A percentile compares a stretch with the other conserved stretches of the same genome.
phyloP scores from a whole-genome alignment of 352 stramenopile species.

The Pseudoperonospora humuli region DNA sequence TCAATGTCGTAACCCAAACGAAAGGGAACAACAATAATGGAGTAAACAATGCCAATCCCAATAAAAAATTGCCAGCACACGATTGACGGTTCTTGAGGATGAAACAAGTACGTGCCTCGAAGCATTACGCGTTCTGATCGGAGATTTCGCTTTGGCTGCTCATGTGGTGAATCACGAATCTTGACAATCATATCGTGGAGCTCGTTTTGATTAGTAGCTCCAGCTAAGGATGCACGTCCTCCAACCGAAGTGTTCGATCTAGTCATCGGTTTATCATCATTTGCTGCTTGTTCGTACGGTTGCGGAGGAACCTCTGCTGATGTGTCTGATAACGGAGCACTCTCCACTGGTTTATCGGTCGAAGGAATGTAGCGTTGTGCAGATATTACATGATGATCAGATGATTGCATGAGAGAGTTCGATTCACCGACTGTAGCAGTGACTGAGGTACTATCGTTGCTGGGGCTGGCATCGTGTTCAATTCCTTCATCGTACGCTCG shows the following conservation, averaged over 20 bases:
- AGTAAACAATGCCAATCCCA: conserved; percentile 77
- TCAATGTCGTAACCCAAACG: conserved; percentile 80
- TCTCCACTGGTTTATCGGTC: conserved; percentile 2
- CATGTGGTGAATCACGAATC: conserved; percentile 40
- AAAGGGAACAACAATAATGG: conserved; percentile 84
- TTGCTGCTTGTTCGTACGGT: conserved; percentile 13
- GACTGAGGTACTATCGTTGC: background rate
- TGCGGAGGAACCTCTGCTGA: conserved; percentile 1
- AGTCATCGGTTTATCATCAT: conserved; percentile 9
- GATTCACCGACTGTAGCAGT: background rate
- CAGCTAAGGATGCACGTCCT: conserved; percentile 12
- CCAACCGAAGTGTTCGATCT: conserved; percentile 3
- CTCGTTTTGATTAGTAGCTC: conserved; percentile 15
- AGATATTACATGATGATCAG: background rate
- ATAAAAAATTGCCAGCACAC: conserved; percentile 73
- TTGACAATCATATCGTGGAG: conserved; percentile 36
- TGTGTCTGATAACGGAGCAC: background rate
- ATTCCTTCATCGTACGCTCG: conserved; percentile 1
- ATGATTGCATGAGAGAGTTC: background rate
- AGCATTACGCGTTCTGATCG: conserved; percentile 46
- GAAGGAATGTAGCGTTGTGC: conserved; percentile 14
- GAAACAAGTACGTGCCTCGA: conserved; percentile 66
- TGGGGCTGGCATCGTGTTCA: background rate
- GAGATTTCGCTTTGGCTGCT: conserved; percentile 38
- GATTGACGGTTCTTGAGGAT: conserved; percentile 59